Base-by-base conservation (phyloP, 129 eudicot genomes). In the Lonicera japonica region DNA sequence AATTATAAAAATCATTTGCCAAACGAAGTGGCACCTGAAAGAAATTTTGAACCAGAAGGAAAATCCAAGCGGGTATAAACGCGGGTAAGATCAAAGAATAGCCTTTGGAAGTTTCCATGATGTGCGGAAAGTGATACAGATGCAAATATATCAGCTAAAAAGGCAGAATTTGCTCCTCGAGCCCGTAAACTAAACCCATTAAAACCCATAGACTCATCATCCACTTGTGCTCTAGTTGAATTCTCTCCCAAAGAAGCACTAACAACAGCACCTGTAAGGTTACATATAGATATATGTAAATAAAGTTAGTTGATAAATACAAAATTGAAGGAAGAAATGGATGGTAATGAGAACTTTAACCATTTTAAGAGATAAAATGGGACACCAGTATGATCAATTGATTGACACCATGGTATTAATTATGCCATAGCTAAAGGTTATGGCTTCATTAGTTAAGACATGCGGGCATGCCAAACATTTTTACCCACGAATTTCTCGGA, bases 41-140 rank as follows among this genome's bases (percentile, higher is more conserved):
- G 60, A 74, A 90, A 79, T 46, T 80, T 84, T 64, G 97, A 74
- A 47, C 87, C 95, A 50, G 97, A 90, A 59, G 94, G 94, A 71
- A 86, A 79, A 65, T 90, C 95, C 18, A 84, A 56, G 19, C 75
- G 81, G 50, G 74, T 83, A 72, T 79, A 68, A 70, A 84, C 18
- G 38, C 86, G 83, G 14, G 95, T 81, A 43, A 90, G 88, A 78
- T 90, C 97, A 20, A 87, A 54, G 60, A 84, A 79, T 45, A 43
- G 60, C 85, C 80, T 83, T 68, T 90, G 97, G 75, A 90, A 90
- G 68, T 80, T 86, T 61, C 97, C 95, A 36, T 72, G 69, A 52
- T 90, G 95, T 36, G 94, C 94, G 25, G 95, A 74, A 56, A 90
- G 63, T 16, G 89, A 74, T 21, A 82, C 80, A 11, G 85, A 65